Evolutionary conservation across 2,329 filamentous ascomycete genomes (phyloP).

Genomic region (Paecilomyces niveus): DNA sequence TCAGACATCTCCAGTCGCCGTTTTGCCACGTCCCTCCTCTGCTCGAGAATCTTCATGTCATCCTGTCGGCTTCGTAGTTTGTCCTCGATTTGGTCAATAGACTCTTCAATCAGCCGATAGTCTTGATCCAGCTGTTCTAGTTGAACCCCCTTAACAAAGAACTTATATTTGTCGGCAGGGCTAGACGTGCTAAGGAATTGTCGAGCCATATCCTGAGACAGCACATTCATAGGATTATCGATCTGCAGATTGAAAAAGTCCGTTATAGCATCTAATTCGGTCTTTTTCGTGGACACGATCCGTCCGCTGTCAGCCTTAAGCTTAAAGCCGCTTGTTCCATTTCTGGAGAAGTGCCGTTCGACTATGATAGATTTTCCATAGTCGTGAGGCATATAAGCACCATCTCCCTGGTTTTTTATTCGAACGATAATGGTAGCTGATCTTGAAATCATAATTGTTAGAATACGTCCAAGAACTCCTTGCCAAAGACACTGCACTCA

Average conservation of each 20-base stretch:
- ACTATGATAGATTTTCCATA: constrained; percentile 82
- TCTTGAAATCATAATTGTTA: constrained; percentile 18
- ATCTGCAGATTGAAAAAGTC: constrained; percentile 92
- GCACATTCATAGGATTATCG: constrained; percentile 91
- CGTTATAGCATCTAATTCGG: constrained; percentile 83
- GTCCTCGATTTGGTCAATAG: constrained; percentile 62
- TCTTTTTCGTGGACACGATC: constrained; percentile 72
- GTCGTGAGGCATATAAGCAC: constrained; percentile 73
- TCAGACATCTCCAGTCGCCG: constrained; percentile 59
- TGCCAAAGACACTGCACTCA: constrained; percentile 35
- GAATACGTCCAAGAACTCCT: constrained; percentile 1
- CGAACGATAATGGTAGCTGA: constrained; percentile 65
- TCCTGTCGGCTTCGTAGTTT: constrained; percentile 56
- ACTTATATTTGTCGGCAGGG: constrained; percentile 83
- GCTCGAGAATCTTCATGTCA: constrained; percentile 57
- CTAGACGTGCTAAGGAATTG: constrained; percentile 85
- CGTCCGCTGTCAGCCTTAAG: constrained; percentile 66
- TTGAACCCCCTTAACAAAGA: constrained; percentile 91
- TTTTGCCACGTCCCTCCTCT: constrained; percentile 54
- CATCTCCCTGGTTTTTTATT: constrained; percentile 82
- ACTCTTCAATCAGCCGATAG: constrained; percentile 76
- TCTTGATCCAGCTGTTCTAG: constrained; percentile 87
- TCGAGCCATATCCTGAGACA: constrained; percentile 91
- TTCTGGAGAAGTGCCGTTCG: constrained; percentile 78
- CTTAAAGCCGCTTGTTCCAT: constrained; percentile 75